Base-by-base conservation (phyloP, 2,329 filamentous ascomycete genomes). In the Fusarium brevicatenulatum region DNA sequence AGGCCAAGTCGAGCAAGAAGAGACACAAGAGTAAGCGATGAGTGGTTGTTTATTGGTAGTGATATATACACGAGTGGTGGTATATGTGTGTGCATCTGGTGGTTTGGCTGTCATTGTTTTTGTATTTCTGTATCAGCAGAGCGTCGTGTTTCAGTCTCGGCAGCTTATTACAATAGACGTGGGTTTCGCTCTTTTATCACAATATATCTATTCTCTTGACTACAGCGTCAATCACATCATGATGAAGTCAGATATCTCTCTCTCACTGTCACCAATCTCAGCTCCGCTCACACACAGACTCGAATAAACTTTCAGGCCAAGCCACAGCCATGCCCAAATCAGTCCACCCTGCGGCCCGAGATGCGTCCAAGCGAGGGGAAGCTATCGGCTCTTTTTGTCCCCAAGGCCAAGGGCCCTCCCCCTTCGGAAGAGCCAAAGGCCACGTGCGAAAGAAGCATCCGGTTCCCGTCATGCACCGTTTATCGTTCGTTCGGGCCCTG, bases 1-100 rank as follows among this genome's bases (percentile, higher is more conserved):
- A 77, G 67, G 53, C 71, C 46, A 76, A 78, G 71, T 71, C 75
- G 16, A 71, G 72, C 59, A 79, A 80, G 70, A 80, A 76, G 56
- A 65, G 75, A 15, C 72, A 74, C 64, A 79, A 78, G 64, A 70
- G 68, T 11, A 78, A 77, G 56, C 69, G 74, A 30, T 70, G 64
- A 36, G 37, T 15, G 19, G 21, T 16, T 32, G 4, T 18, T 13
- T 18, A 4, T 23, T 21, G 18, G 21, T 34, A 13, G 11, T 44
- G 42, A 25, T 44, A 25, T 15, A 25, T 12, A 28, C 37, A 15
- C 25, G 28, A 12, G 37, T 23, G 23, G 42, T 52, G 39, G 32
- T 52, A 23, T 30, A 21, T 43, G 37, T 63, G 47, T 63, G 28
- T 64, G 30, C 34, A 46, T 42, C 71, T 49, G 36, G 40, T 63